Conservation (phyloP, 2,329 filamentous ascomycete genomes). For the Nemania diffusa region DNA sequence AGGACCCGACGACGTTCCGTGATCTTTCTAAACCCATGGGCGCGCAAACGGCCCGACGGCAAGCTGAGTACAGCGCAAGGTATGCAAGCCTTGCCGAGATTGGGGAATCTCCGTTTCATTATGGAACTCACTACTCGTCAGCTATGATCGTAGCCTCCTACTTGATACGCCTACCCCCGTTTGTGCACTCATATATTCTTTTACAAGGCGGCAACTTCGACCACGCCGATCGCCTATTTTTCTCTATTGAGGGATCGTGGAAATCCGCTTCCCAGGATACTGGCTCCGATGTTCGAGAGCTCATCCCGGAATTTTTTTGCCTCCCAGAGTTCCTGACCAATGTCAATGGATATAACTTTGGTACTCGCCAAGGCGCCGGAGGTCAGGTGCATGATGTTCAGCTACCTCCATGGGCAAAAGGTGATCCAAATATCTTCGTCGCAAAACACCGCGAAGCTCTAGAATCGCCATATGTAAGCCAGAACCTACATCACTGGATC, state of each 20-base stretch:
- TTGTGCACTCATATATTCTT: conserved; percentile 93
- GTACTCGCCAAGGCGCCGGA: conserved; percentile 81
- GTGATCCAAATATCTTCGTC: conserved; percentile 94
- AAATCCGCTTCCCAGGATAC: conserved; percentile 87
- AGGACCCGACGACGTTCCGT: conserved; percentile 84
- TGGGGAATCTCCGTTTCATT: conserved; percentile 93
- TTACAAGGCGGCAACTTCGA: conserved; percentile 97
- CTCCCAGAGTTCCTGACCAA: conserved; percentile 96
- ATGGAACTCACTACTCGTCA: conserved; percentile 98
- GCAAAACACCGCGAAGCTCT: conserved; percentile 94
- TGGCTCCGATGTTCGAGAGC: conserved; percentile 92
- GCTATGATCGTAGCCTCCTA: conserved; percentile 99
- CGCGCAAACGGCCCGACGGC: conserved; percentile 80
- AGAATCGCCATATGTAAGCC: conserved; percentile 91
- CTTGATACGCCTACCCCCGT: conserved; percentile 92
- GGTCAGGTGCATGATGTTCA: conserved; percentile 85
- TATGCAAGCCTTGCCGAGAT: conserved; percentile 92
- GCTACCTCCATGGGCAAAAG: conserved; percentile 96
- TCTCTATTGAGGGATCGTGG: conserved; percentile 92
- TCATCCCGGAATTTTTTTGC: conserved; percentile 98
- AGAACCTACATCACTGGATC: conserved; percentile 92
- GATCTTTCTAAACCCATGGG: conserved; percentile 97
- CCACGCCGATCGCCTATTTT: conserved; percentile 94
- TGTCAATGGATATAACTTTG: conserved; percentile 94
- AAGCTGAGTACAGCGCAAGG: conserved; percentile 82